Evolutionary conservation across 1,284 basidiomycete species (phyloP).

Genomic region (Singerocomus inundabilis): DNA sequence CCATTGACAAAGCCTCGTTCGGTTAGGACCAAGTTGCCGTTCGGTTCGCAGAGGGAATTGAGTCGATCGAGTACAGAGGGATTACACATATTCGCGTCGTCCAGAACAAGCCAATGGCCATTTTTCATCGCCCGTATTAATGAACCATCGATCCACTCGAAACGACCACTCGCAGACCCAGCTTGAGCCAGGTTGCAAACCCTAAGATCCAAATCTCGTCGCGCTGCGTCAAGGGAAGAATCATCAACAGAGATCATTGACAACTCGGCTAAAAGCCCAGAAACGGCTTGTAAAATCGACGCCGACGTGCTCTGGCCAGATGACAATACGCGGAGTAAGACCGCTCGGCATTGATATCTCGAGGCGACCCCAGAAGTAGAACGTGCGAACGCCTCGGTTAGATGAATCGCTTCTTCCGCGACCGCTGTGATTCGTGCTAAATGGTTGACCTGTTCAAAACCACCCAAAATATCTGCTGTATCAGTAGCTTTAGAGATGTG

Average conservation of each 20-base stretch:
- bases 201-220: conserved; percentile 17
- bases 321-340: conserved; percentile 22
- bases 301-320: conserved; percentile 24
- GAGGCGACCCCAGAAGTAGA: conserved; percentile 36
- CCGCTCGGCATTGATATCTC: conserved; percentile 18
- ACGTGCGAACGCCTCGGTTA: conserved; percentile 44
- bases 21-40: conserved; percentile 80
- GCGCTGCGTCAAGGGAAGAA: conserved; percentile 8
- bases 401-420: conserved; percentile 40
- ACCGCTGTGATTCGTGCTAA: conserved; percentile 40
- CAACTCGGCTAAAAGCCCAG: conserved; percentile 26
- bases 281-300: conserved; percentile 24
- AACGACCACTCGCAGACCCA: conserved; percentile 49
- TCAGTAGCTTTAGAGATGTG: conserved; percentile 88
- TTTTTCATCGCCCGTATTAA: conserved; percentile 83
- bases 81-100: conserved; percentile 93
- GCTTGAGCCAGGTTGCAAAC: conserved; percentile 17
- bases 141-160: conserved; percentile 98
- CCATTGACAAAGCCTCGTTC: conserved; percentile 88
- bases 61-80: conserved; percentile 96
- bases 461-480: conserved; percentile 91
- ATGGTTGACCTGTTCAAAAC: conserved; percentile 88
- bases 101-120: conserved; percentile 90
- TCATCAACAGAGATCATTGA: conserved; percentile 14
- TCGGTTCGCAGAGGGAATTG: conserved; percentile 92